A percentile compares a stretch with the other conserved stretches of the same genome.
These are phyloP conservation scores for Pinus albicaulis DNA, from an alignment of 75 land plant genomes.

Conservation along the genomic window DNA sequence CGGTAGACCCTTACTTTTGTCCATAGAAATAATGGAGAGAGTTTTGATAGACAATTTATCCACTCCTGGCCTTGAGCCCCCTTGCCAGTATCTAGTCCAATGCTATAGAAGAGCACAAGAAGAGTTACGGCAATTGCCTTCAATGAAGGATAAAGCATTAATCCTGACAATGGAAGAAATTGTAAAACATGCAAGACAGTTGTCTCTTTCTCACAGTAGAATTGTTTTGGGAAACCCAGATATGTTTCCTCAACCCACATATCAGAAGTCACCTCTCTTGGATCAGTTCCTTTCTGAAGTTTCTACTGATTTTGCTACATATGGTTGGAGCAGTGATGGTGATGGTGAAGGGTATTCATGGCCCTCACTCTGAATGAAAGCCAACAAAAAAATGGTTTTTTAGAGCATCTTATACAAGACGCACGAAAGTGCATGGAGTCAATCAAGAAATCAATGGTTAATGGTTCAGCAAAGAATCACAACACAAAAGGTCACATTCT, in stretches of 20 bases:
- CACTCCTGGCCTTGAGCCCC: conserved; percentile 35
- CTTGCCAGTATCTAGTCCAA: conserved; percentile 63
- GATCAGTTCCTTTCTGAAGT: no score
- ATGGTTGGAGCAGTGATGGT: no score
- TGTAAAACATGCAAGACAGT: conserved; percentile 47
- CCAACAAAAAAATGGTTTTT: no score
- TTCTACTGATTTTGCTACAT: no score
- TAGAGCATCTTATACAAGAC: no score
- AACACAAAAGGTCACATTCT: no score
- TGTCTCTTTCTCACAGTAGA: conserved; percentile 67
- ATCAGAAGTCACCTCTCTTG: no score
- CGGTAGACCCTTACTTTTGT: conserved; percentile 66
- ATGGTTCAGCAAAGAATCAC: no score
- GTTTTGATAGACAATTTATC: conserved; percentile 71
- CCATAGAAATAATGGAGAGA: conserved; percentile 69
- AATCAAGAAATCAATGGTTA: no score
- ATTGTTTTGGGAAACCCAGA: conserved; percentile 78
- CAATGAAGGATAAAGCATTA: conserved; percentile 65
- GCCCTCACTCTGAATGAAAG: no score
- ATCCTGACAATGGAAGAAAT: conserved; percentile 45
- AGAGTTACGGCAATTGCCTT: conserved; percentile 56
- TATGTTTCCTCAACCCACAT: conserved; percentile 41
- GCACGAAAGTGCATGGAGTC: no score
- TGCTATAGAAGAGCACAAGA: conserved; percentile 74
- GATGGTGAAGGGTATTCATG: no score